Evolutionary conservation across 2,329 filamentous ascomycete species (phyloP).

Genomic region (Fusarium nygamai): DNA sequence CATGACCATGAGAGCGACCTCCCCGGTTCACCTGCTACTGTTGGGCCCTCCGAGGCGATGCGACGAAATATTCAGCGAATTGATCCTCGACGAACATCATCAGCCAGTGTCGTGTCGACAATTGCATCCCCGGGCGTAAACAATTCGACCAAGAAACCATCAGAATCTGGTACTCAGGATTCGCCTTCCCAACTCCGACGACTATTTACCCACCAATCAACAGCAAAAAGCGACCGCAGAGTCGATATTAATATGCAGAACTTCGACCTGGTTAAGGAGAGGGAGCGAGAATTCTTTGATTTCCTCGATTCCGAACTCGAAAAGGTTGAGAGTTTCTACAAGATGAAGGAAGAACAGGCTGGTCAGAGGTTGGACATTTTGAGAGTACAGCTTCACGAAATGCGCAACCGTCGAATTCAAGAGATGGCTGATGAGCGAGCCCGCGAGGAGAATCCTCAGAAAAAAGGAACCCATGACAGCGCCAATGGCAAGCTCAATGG

Average conservation of each 20-base stretch:
- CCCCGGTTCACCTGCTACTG: conserved; percentile 40
- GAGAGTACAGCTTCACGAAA: conserved; percentile 88
- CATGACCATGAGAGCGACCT: conserved; percentile 37
- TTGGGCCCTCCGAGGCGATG: conserved; percentile 23
- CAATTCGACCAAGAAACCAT: conserved; percentile 31
- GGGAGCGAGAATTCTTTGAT: conserved; percentile 84
- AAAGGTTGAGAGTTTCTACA: conserved; percentile 95
- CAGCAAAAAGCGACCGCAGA: conserved; percentile 43
- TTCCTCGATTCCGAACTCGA: conserved; percentile 86
- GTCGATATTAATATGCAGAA: conserved; percentile 56
- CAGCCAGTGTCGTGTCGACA: conserved; percentile 40
- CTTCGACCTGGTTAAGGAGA: conserved; percentile 72
- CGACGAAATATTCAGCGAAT: conserved; percentile 38
- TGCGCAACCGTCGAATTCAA: conserved; percentile 83
- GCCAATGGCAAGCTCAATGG: conserved; percentile 44
- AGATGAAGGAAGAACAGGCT: conserved; percentile 86
- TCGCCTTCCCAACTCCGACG: conserved; percentile 49
- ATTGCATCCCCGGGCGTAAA: conserved; percentile 18
- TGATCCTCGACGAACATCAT: conserved; percentile 50
- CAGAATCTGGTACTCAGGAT: conserved; percentile 21
- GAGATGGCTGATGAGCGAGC: conserved; percentile 66
- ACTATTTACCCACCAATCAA: conserved; percentile 48
- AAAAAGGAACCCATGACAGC: conserved; percentile 30
- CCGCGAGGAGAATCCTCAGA: conserved; percentile 42
- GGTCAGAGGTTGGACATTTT: conserved; percentile 75